A percentile compares a stretch with the other conserved stretches of the same genome.
Evolutionary conservation across 257 asterid genomes (phyloP).

Genomic region (Solanum sejunctum): DNA sequence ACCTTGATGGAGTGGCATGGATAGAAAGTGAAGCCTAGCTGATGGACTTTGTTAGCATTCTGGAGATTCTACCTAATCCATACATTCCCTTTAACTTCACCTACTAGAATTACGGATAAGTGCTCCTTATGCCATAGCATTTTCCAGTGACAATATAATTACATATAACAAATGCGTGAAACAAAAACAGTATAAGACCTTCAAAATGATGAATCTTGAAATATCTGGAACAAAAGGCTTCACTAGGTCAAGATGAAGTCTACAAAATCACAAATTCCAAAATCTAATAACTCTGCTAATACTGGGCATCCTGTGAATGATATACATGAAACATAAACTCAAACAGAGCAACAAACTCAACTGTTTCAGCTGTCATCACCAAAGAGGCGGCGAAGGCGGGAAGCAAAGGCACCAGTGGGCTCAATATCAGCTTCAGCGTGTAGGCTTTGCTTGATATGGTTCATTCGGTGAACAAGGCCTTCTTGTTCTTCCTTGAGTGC

Average conservation of each 20-base stretch:
- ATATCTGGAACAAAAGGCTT: neutral
- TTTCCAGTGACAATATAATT: neutral
- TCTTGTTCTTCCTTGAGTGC: conserved; percentile 49
- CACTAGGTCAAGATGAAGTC: neutral
- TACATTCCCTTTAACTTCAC: neutral
- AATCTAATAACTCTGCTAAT: neutral
- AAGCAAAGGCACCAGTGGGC: conserved; percentile 62
- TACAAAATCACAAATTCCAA: neutral
- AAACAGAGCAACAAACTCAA: neutral
- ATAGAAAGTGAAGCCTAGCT: neutral
- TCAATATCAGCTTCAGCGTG: conserved; percentile 62
- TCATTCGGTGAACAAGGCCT: conserved; percentile 39
- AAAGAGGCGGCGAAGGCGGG: conserved; percentile 64
- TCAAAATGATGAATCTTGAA: neutral
- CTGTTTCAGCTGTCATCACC: conserved; percentile 28
- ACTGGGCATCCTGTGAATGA: neutral
- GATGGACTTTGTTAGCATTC: neutral
- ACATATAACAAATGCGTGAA: neutral
- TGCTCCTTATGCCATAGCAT: neutral
- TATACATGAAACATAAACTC: neutral
- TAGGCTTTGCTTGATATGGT: conserved; percentile 51
- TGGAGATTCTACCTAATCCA: neutral
- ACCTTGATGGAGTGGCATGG: neutral
- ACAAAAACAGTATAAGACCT: neutral
- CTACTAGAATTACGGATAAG: neutral